Conservation (phyloP, 768 basidiomycete genomes). For the Rhodotorula graminis region DNA sequence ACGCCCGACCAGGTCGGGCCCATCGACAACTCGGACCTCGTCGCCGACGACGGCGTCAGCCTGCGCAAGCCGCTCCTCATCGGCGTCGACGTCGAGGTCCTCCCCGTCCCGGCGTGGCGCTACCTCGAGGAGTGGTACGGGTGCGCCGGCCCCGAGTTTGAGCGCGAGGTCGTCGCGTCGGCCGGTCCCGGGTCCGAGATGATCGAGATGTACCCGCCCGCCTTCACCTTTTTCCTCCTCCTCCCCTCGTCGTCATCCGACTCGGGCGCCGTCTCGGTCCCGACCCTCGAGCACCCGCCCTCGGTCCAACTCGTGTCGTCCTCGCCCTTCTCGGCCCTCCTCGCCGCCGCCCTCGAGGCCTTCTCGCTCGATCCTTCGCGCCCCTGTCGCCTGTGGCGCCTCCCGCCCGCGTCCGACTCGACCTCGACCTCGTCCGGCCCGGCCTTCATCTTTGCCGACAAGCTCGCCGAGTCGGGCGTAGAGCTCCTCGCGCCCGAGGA, state of each 20-base stretch:
- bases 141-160: constrained; percentile 55
- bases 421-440: constrained; percentile 45
- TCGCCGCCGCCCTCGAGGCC: constrained; percentile 36
- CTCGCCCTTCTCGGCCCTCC: constrained; percentile 51
- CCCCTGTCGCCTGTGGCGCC: constrained; percentile 60
- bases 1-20: constrained; percentile 51
- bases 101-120: constrained; percentile 69
- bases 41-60: constrained; percentile 53
- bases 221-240: constrained; percentile 58
- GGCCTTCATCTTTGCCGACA: constrained; percentile 34
- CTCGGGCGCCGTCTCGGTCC: constrained; percentile 44
- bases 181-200: constrained; percentile 57
- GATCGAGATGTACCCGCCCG: constrained; percentile 70
- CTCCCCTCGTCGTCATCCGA: constrained; percentile 46
- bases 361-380: constrained; percentile 25
- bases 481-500: constrained; percentile 23
- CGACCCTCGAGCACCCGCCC: constrained; percentile 33
- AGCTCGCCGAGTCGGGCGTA: constrained; percentile 20
- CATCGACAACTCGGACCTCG: constrained; percentile 69
- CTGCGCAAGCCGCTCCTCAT: constrained; percentile 52
- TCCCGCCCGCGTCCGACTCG: constrained; percentile 44
- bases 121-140: constrained; percentile 73
- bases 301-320: constrained; percentile 55
- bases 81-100: constrained; percentile 63
- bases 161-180: constrained; percentile 60